A percentile compares a stretch with the other conserved stretches of the same genome.
Conservation (phyloP, 2,329 filamentous ascomycete genomes). For the Phyllosticta citriasiana region DNA sequence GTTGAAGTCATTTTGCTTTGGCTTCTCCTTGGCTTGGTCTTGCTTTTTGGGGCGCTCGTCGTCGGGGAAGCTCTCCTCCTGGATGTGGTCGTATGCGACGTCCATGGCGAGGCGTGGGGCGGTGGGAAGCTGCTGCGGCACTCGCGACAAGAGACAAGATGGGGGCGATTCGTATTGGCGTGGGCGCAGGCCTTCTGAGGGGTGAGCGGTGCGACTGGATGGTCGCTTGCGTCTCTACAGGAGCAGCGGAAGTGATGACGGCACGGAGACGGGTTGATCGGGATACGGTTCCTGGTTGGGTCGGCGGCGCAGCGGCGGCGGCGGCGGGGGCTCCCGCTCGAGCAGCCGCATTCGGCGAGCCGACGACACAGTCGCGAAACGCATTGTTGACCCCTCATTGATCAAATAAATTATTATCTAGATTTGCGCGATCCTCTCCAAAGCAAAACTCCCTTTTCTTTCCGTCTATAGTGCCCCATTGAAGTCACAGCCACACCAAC, state of each 20-base stretch:
- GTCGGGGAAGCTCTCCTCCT: slow-evolving; percentile 59
- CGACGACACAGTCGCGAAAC: background rate
- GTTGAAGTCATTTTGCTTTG: slow-evolving; percentile 52
- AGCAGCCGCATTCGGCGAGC: background rate
- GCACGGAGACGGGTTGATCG: background rate
- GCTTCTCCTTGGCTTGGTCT: slow-evolving; percentile 5
- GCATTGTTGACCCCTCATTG: background rate
- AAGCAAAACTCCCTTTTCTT: background rate
- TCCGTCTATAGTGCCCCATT: background rate
- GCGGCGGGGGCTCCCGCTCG: background rate
- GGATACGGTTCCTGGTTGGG: background rate
- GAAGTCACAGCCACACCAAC: background rate
- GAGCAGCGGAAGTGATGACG: background rate
- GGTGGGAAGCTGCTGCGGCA: background rate
- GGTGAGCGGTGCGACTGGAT: background rate
- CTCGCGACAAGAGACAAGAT: background rate
- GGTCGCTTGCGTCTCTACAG: background rate
- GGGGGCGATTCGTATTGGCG: background rate
- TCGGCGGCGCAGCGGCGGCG: background rate
- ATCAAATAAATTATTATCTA: background rate
- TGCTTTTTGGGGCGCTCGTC: slow-evolving; percentile 39
- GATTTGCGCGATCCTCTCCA: background rate
- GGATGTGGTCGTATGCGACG: slow-evolving; percentile 93
- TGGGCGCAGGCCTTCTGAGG: background rate
- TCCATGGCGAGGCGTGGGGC: slow-evolving; percentile 54